phyloP scores from a whole-genome alignment of 768 basidiomycete genomes.

The Termitomyces sp. region DNA sequence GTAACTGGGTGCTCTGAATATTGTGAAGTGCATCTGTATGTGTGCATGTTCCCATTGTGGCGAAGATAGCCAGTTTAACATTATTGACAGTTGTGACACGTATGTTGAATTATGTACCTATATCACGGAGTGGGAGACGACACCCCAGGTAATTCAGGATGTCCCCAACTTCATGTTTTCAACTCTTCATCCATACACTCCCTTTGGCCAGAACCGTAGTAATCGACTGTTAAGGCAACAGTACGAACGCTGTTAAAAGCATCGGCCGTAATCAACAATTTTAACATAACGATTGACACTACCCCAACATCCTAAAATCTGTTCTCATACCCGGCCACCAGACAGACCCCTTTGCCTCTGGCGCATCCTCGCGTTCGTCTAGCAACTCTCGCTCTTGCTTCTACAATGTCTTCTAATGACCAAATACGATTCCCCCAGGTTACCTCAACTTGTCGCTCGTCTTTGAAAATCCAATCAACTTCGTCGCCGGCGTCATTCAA shows the following conservation, averaged over 20 bases:
- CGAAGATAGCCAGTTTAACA: slow-evolving; percentile 2
- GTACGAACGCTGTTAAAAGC: not conserved
- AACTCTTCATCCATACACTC: not conserved
- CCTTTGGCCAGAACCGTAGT: slow-evolving; percentile 1
- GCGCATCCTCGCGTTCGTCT: not conserved
- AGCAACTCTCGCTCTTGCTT: not conserved
- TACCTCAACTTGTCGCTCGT: not conserved
- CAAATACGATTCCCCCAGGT: not conserved
- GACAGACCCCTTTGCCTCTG: not conserved
- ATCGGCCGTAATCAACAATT: not conserved
- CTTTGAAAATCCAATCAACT: not conserved
- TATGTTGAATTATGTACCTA: not conserved
- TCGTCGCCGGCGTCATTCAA: not conserved
- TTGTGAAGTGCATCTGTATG: not conserved
- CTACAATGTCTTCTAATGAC: slow-evolving; percentile 1
- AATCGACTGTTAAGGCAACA: slow-evolving; percentile 2
- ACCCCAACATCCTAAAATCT: slow-evolving; percentile 3
- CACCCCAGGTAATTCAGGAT: not conserved
- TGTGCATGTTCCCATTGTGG: not conserved
- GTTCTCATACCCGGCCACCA: not conserved
- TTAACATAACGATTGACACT: not conserved
- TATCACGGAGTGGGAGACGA: not conserved
- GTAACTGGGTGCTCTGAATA: not conserved
- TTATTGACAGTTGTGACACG: slow-evolving; percentile 10
- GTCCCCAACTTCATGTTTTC: slow-evolving; percentile 5